Conservation (phyloP, 495 filamentous ascomycete genomes). For the Lasiosphaeria miniovina region DNA sequence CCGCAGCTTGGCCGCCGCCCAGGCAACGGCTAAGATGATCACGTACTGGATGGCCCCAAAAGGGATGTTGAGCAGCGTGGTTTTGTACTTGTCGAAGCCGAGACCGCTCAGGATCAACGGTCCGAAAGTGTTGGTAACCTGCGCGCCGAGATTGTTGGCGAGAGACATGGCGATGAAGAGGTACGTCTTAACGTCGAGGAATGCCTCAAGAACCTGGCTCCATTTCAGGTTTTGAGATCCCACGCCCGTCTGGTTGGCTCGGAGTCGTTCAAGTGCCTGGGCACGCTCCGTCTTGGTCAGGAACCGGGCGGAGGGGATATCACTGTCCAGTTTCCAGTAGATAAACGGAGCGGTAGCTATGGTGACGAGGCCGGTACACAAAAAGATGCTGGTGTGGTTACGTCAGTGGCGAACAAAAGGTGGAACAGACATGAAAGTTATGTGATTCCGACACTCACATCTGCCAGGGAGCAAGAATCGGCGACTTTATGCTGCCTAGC, state of each 20-base stretch:
- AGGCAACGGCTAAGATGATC: slow-evolving; percentile 56
- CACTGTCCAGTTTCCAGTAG: slow-evolving; percentile 51
- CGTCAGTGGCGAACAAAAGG: slow-evolving; percentile 11
- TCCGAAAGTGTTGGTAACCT: slow-evolving; percentile 58
- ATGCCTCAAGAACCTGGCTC: slow-evolving; percentile 40
- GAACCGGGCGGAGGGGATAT: slow-evolving; percentile 51
- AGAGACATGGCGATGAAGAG: slow-evolving; percentile 50
- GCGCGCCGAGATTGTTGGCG: slow-evolving; percentile 59
- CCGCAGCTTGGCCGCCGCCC: slow-evolving; percentile 46
- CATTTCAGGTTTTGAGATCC: slow-evolving; percentile 52
- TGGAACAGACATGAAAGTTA: no score
- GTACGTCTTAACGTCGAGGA: slow-evolving; percentile 47
- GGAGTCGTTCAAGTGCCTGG: slow-evolving; percentile 43
- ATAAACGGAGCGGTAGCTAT: slow-evolving; percentile 50
- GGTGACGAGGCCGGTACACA: slow-evolving; percentile 58
- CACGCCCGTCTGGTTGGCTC: slow-evolving; percentile 57
- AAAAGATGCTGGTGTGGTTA: slow-evolving; percentile 56
- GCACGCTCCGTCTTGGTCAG: slow-evolving; percentile 48
- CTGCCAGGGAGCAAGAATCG: slow-evolving; percentile 57
- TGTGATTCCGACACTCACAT: slow-evolving; percentile 37
- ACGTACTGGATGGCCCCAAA: slow-evolving; percentile 57
- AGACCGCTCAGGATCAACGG: slow-evolving; percentile 61
- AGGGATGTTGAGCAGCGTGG: slow-evolving; percentile 63
- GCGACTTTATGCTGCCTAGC: slow-evolving; percentile 53
- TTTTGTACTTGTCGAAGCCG: slow-evolving; percentile 55